Evolutionary conservation across 768 basidiomycete genomes (phyloP).

Genomic region (Chiua virens): DNA sequence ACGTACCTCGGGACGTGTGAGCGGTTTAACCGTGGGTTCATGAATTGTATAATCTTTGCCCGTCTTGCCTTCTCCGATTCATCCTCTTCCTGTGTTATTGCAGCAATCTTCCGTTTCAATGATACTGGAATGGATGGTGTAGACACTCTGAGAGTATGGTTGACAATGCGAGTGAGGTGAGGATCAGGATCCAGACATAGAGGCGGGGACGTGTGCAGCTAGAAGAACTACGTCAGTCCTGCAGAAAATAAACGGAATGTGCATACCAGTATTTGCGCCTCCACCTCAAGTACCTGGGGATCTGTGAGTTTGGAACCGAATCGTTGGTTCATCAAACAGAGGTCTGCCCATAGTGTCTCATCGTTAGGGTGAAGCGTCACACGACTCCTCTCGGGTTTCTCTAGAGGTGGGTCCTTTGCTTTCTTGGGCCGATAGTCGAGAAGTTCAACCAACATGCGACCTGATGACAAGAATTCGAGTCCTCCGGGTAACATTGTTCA

Average conservation of each 20-base stretch:
- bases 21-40: conserved; percentile 59
- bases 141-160: conserved; percentile 70
- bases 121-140: conserved; percentile 71
- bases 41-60: conserved; percentile 75
- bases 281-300: conserved; percentile 67
- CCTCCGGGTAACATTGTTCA: neutral
- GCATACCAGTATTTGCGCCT: conserved; percentile 70
- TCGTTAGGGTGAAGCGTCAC: conserved; percentile 76
- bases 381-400: conserved; percentile 61
- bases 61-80: conserved; percentile 73
- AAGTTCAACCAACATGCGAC: conserved; percentile 84
- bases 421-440: conserved; percentile 69
- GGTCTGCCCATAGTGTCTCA: conserved; percentile 78
- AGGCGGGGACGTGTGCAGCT: conserved; percentile 76
- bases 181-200: conserved; percentile 81
- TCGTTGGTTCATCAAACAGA: conserved; percentile 67
- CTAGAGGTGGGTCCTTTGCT: conserved; percentile 54
- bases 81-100: conserved; percentile 71
- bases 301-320: conserved; percentile 65
- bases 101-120: conserved; percentile 73
- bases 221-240: conserved; percentile 9
- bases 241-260: neutral
- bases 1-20: conserved; percentile 51
- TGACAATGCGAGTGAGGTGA: conserved; percentile 72
- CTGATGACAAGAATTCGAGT: conserved; percentile 36